Base-by-base conservation (phyloP, 768 basidiomycete species). In the Galerina marginata region DNA sequence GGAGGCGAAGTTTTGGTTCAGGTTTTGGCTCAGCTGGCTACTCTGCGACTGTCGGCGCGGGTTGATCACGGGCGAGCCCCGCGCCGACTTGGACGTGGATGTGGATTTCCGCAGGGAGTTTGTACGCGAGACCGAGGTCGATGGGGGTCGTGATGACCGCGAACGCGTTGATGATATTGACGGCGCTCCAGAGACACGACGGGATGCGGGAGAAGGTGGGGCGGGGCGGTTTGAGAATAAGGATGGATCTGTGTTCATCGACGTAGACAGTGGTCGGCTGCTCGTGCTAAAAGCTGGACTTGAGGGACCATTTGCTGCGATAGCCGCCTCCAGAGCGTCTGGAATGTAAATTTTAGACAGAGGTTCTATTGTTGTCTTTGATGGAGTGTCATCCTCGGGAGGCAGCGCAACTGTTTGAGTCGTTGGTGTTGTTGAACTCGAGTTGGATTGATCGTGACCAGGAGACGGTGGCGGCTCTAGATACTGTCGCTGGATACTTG, bases 201-300 rank as follows among this genome's bases (percentile, higher is more conserved):
- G 80, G 0, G 85, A 85, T 4, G 78, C 83, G 15, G 87, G 87
- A 1, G 86, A 88, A 4, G 83, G 83, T 0, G 88, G 87, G 0
- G 87, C 87, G 37, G 86, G 86, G 4, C 87, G 84, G 76, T 77
- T 61, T 77, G 82, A 66, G 47, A 61, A 63, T 23, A 72, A 54
- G 1, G 60, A 60, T 3, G 65, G 62, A 60, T 63, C 56, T 23
- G 56, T 55, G 54, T 36, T 39, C 48, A 53, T 54, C 15, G 54
- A 50, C 16, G 48, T 49, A n/a, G 43, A 48, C 26, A 39, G 37
- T 4, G 54, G 38, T 0, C 39, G 60, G 60, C 56, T 62, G 58
- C 61, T 54, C 1, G 62, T 60, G 62, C 57, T 58, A 59, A 67
- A 63, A 1, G 59, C 60, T 3, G 66, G 64, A 43, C 64, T 63